Base-by-base conservation (phyloP, 768 basidiomycete species). In the Leccinum pellstonianum region DNA sequence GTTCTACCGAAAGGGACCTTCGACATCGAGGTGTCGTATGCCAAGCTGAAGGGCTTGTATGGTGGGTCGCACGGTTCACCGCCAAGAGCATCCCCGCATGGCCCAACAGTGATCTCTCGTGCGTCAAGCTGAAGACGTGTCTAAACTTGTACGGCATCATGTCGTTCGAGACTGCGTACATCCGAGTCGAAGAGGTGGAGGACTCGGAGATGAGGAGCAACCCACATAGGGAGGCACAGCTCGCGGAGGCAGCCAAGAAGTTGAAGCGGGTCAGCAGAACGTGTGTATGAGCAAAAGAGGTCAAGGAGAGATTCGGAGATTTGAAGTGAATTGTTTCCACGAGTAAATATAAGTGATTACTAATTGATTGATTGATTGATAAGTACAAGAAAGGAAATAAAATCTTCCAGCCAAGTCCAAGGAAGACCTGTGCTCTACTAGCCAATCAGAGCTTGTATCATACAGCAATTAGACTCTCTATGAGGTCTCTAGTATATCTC, bases 1-100 rank as follows among this genome's bases (percentile, higher is more conserved):
- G 5, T 97, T 97, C 83, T 91, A 93, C 76, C 88, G 96, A 73
- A 88, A 87, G 68, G 86, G 87, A 41, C 74, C 88, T 99, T 99
- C 78, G 89, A 91, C 52, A 81, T 99, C 69, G 90, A 95, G 75
- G 90, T 92, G 2, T 76, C 77, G 47, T 98, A 98, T 75, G 88
- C 86, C 15, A 85, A 95, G 17, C 87, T 88, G 4, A 66, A 77
- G 4, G 60, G 65, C 14, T 81, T 98, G 35, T 95, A 95, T 9
- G 89, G 88, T 2, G 79, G 88, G 78, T 99, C 64, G 87, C 83
- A 29, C 85, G 82, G 60, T 90, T 93, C 77, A 85, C 83, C 15
- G 89, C 89, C 63, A 95, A 96, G 80, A 80, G 83, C 50, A 86
- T 97, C n/a, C 85, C 86, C 4, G 77, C 82, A 19, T 80, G 84